phyloP scores from a whole-genome alignment of 148 eudicot genomes.

The Euryodendron excelsum region DNA sequence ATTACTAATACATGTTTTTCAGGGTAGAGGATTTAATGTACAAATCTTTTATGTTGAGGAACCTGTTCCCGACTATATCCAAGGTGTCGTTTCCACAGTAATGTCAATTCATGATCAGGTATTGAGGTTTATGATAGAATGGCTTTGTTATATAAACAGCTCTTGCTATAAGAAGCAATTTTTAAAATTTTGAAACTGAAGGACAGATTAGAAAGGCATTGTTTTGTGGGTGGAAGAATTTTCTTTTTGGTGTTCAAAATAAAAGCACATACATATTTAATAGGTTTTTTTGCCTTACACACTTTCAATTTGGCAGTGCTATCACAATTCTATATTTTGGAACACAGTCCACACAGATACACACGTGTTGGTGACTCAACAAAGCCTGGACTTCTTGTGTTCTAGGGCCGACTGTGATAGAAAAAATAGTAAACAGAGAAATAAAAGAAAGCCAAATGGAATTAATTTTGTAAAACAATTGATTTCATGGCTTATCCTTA shows the following conservation, averaged over 20 bases:
- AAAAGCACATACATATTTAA: background rate
- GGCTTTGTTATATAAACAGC: background rate
- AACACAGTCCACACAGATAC: background rate
- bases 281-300: background rate
- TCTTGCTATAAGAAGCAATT: background rate
- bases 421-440: background rate
- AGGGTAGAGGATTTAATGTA: constrained; percentile 95
- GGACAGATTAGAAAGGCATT: background rate
- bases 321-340: background rate
- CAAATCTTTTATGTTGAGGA: constrained; percentile 74
- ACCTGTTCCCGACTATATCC: constrained; percentile 91
- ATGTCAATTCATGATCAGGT: constrained; percentile 82
- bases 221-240: background rate
- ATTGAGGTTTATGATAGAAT: constrained; percentile 5
- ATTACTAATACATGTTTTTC: constrained; percentile 22
- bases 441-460: background rate
- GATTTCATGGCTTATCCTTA: background rate
- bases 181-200: background rate
- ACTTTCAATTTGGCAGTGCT: background rate
- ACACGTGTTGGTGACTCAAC: background rate
- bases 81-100: constrained; percentile 88
- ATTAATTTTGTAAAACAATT: background rate
- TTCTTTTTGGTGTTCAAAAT: background rate
- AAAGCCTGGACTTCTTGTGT: background rate
- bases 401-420: background rate